Percentiles rank a stretch among this genome's conserved stretches.
These are phyloP conservation scores for Eucalyptus viminalis DNA, from an alignment of 345 rosid genomes.

Conservation along the genomic window DNA sequence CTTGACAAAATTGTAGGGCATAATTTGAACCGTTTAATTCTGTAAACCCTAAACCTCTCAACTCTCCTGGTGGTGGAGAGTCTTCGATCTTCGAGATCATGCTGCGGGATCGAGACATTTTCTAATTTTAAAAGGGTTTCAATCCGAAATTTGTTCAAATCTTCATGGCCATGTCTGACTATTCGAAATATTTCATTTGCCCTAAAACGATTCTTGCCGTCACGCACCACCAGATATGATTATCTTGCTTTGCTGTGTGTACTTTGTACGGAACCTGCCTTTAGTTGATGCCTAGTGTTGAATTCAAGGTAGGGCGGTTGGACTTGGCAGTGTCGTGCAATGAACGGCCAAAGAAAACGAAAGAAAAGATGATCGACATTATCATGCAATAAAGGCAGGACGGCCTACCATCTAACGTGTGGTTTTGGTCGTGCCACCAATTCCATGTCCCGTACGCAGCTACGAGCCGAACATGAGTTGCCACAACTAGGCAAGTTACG, in stretches of 20 bases:
- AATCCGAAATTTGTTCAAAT: not conserved
- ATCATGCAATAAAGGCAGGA: not conserved
- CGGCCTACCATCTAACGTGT: not conserved
- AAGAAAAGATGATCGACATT: not conserved
- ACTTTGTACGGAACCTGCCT: not conserved
- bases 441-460: not conserved
- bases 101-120: not conserved
- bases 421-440: not conserved
- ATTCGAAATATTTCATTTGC: not conserved
- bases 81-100: not conserved
- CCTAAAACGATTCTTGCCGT: not conserved
- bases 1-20: too few species aligned
- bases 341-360: not conserved
- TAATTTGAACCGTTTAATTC: too few species aligned
- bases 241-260: not conserved
- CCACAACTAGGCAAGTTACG: not conserved
- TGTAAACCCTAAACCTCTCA: not conserved
- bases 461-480: too few species aligned
- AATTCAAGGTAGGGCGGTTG: not conserved
- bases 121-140: not conserved
- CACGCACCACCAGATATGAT: not conserved
- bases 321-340: not conserved
- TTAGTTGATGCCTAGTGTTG: not conserved
- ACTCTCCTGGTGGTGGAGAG: not conserved
- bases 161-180: not conserved